phyloP scores from a whole-genome alignment of 306 rosid genomes.

The Styphnolobium japonicum region DNA sequence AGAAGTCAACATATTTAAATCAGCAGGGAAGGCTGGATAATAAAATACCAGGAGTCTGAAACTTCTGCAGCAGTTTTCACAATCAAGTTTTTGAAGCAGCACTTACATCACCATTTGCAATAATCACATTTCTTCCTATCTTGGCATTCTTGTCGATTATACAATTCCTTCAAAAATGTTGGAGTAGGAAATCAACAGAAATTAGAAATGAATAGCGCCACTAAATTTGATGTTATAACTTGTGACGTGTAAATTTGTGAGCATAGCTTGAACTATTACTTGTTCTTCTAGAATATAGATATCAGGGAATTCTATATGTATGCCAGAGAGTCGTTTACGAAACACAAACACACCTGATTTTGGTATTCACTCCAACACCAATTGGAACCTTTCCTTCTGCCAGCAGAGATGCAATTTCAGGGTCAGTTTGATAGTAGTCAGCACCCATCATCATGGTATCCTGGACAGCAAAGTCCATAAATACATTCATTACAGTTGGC shows the following conservation, averaged over 20 bases:
- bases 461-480: constrained; percentile 36
- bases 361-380: constrained; percentile 86
- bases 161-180: constrained; percentile 56
- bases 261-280: neutral
- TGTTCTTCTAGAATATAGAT: neutral
- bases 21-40: neutral
- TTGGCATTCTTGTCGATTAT: constrained; percentile 91
- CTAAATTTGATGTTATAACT: neutral
- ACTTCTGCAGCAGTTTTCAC: neutral
- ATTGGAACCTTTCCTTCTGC: constrained; percentile 71
- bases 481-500: neutral
- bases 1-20: constrained; percentile 16
- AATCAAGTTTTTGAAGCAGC: neutral
- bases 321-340: neutral
- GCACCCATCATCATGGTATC: constrained; percentile 99
- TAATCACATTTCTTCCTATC: constrained; percentile 75
- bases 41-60: neutral
- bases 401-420: constrained; percentile 65
- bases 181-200: constrained; percentile 21
- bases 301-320: neutral
- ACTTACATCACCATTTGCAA: constrained; percentile 73
- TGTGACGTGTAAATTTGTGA: neutral
- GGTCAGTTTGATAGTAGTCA: constrained; percentile 82
- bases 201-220: neutral
- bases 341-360: constrained; percentile 56